Evolutionary conservation across 179 eudicot species (phyloP), one percentile per base, ranked within the genome.

Genomic region (Pouteria campechiana): DNA sequence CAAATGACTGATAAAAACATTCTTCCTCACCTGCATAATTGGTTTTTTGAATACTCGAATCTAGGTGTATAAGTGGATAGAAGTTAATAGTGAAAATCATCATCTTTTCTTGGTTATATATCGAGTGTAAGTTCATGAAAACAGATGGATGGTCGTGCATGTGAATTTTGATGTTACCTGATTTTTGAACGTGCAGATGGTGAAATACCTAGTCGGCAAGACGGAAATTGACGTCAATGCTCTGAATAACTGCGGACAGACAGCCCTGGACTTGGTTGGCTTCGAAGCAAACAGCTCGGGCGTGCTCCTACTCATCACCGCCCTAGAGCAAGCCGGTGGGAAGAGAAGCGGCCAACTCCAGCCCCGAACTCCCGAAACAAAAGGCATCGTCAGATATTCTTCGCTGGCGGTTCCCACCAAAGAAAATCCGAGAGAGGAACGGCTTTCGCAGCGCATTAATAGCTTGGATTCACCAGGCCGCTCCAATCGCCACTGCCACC

Each of bases 291-390:
- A 49, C 17, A 57, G 42, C 43, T 57, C 63, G 0, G 48, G 55
- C 22, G 28, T 34, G 13, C 55, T 57, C 5, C 14, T 12, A 18
- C 34, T 49, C 16, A 30, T 52, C 2, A 43, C 50, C 16, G 46
- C 49, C 12, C 11, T 48, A n/a, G 19, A 7, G 34, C 51, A 54
- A 29, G 67, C 54, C 2, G 51, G 60, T 7, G 60, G 50, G 0
- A 61, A 61, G 39, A 41, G 61, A 29, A 7, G 56, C 13, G 46
- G 54, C 10, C 50, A 54, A 35, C 10, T 61, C 9, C 42, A 55
- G n/a, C 55, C 61, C 19, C 20, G 21, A 8, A 17, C 53, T 0
- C 31, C 3, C 18, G 61, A 61, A 18, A 42, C 48, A 16, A 55
- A 20, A 54, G 46, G 48, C 7, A 23, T 46, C 3, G 7, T 25